These are phyloP conservation scores for Psilocybe sp. DNA, from an alignment of 768 basidiomycete genomes.

Conservation along the genomic window DNA sequence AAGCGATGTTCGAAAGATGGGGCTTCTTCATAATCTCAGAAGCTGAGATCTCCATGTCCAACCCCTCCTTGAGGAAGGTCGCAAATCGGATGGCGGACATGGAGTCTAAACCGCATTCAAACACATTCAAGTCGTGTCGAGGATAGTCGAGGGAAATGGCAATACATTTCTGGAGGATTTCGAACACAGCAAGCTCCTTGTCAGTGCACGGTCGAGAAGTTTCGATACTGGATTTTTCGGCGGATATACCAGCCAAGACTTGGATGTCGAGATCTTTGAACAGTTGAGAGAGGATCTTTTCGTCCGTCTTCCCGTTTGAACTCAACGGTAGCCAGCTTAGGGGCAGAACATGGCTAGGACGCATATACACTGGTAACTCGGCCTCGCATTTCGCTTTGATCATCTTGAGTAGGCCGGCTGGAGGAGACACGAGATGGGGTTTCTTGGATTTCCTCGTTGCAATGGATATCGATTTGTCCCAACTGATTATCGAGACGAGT, in stretches of 20 bases:
- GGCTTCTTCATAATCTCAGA: slow-evolving; percentile 28
- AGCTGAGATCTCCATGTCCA: slow-evolving; percentile 18
- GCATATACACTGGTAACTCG: slow-evolving; percentile 49
- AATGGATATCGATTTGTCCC: slow-evolving; percentile 33
- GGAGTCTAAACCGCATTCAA: slow-evolving; percentile 30
- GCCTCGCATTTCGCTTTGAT: slow-evolving; percentile 35
- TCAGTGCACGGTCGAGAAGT: slow-evolving; percentile 12
- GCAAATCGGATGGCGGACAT: slow-evolving; percentile 26
- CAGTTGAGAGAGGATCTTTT: slow-evolving; percentile 28
- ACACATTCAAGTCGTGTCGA: slow-evolving; percentile 25
- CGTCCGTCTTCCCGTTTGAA: slow-evolving; percentile 35
- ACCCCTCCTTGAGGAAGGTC: slow-evolving; percentile 19
- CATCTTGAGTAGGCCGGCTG: slow-evolving; percentile 23
- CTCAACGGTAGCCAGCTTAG: slow-evolving; percentile 47
- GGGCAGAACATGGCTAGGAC: slow-evolving; percentile 47
- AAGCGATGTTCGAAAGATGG: slow-evolving; percentile 22
- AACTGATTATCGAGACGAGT: slow-evolving; percentile 44
- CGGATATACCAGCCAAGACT: slow-evolving; percentile 19
- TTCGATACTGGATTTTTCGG: slow-evolving; percentile 4
- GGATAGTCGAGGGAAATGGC: slow-evolving; percentile 13
- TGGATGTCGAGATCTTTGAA: slow-evolving; percentile 24
- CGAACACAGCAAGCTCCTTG: slow-evolving; percentile 17
- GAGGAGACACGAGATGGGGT: slow-evolving; percentile 17
- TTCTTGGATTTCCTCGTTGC: slow-evolving; percentile 32
- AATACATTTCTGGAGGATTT: slow-evolving; percentile 20